These are phyloP conservation scores for Holtermannia corniformis DNA, from an alignment of 768 basidiomycete genomes.

Conservation along the genomic window DNA sequence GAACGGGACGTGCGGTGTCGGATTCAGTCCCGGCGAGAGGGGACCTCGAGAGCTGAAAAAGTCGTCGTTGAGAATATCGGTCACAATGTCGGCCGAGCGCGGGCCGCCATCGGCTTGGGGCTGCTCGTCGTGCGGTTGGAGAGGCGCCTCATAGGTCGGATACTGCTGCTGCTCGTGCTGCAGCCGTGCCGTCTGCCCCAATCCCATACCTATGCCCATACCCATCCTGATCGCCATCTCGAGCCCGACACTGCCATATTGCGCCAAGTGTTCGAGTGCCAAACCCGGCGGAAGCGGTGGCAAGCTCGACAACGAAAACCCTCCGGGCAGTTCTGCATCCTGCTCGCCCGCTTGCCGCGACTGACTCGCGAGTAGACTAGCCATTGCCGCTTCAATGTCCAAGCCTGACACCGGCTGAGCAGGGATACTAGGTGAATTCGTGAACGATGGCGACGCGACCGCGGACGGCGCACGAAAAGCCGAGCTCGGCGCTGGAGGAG, in stretches of 20 bases:
- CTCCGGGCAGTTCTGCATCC: constrained; percentile 4
- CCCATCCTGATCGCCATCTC: constrained; percentile 41
- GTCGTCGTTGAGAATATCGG: constrained; percentile 34
- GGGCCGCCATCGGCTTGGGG: background rate
- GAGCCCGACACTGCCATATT: constrained; percentile 34
- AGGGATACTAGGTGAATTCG: background rate
- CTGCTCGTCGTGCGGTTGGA: background rate
- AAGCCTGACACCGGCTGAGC: background rate
- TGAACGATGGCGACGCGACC: background rate
- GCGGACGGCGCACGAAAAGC: background rate
- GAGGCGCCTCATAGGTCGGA: background rate
- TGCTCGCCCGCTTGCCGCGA: background rate
- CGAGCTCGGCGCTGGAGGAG: constrained; percentile 10
- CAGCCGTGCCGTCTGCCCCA: constrained; percentile 15
- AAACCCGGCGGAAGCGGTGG: constrained; percentile 38
- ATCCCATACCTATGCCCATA: constrained; percentile 38
- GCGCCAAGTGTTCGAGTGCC: constrained; percentile 30
- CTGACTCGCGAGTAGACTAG: background rate
- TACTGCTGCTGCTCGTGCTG: background rate
- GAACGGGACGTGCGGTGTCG: background rate
- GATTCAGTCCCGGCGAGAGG: constrained; percentile 3
- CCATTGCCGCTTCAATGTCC: too few relatives aligned
- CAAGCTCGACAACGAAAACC: constrained; percentile 14
- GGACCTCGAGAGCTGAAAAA: constrained; percentile 24
- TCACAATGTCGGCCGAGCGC: constrained; percentile 18